A percentile compares a stretch with the other conserved stretches of the same genome.
phyloP scores from a whole-genome alignment of 1,284 basidiomycete genomes.

The Tremellales sp. region DNA sequence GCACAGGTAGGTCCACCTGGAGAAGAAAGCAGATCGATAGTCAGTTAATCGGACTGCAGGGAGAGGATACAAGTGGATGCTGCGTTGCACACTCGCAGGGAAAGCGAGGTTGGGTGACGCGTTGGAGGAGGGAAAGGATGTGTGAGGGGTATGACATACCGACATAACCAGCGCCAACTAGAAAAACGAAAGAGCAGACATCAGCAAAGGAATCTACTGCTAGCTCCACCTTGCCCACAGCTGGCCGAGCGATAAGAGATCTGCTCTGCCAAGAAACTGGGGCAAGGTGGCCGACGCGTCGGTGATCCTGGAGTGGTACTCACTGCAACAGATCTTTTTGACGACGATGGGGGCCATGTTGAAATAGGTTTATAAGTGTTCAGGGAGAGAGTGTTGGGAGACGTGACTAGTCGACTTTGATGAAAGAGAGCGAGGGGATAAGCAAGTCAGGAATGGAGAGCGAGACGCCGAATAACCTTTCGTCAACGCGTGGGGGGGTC shows the following conservation, averaged over 20 bases:
- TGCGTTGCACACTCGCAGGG: too few relatives aligned
- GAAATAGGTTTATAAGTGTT: slow-evolving; percentile 4
- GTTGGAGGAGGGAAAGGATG: slow-evolving; percentile 11
- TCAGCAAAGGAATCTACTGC: slow-evolving; percentile 10
- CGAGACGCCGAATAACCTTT: neutral
- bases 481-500: neutral
- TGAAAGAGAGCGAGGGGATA: slow-evolving; percentile 1
- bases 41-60: slow-evolving; percentile 2
- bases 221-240: neutral
- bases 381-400: slow-evolving; percentile 2
- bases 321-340: slow-evolving; percentile 86
- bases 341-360: slow-evolving; percentile 58
- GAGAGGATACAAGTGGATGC: slow-evolving; percentile 11
- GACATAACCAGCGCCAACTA: slow-evolving; percentile 95
- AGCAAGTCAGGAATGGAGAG: slow-evolving; percentile 1
- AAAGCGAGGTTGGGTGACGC: slow-evolving; percentile 1
- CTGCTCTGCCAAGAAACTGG: neutral
- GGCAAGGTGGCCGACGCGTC: slow-evolving; percentile 3
- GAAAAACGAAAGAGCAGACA: slow-evolving; percentile 5
- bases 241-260: neutral
- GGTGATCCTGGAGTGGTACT: slow-evolving; percentile 46
- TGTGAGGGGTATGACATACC: slow-evolving; percentile 56
- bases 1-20: slow-evolving; percentile 89
- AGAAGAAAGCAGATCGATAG: slow-evolving; percentile 1
- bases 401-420: neutral